phyloP scores from a whole-genome alignment of 177 flowering plant genomes.

The Vitis hybrid region DNA sequence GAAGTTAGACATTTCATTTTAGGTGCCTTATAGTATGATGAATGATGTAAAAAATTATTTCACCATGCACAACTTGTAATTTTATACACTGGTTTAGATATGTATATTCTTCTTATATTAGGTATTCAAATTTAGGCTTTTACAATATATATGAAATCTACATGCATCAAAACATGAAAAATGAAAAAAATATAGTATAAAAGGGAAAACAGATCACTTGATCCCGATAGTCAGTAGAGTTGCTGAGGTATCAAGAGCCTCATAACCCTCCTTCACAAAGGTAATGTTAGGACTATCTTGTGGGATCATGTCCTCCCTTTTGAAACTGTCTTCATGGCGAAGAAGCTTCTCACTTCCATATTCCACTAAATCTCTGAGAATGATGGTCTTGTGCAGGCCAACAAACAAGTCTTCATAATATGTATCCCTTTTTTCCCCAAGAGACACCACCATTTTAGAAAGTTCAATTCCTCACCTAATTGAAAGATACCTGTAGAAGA shows the following conservation, averaged over 20 bases:
- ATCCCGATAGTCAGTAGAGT: conserved; percentile 31
- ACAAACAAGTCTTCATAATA: conserved; percentile 55
- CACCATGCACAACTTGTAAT: no score
- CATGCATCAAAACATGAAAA: background rate
- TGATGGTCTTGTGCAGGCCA: conserved; percentile 66
- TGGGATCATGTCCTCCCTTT: conserved; percentile 54
- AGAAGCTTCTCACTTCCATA: conserved; percentile 52
- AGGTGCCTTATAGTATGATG: no score
- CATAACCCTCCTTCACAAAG: conserved; percentile 27
- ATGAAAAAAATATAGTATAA: background rate
- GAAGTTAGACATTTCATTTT: no score
- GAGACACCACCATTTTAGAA: conserved; percentile 55
- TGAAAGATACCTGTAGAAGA: conserved; percentile 60
- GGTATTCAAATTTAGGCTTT: conserved; percentile 3
- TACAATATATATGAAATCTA: background rate
- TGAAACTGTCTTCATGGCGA: conserved; percentile 44
- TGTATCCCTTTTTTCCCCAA: conserved; percentile 63
- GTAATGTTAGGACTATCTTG: conserved; percentile 41
- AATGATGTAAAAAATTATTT: no score
- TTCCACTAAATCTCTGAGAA: conserved; percentile 49
- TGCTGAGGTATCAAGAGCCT: conserved; percentile 36
- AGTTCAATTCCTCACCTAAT: conserved; percentile 70
- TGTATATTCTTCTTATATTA: background rate
- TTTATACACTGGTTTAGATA: background rate
- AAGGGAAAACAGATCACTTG: conserved; percentile 16